These are phyloP conservation scores for Platanthera zijinensis DNA, from an alignment of 106 monocot genomes.

Conservation along the genomic window DNA sequence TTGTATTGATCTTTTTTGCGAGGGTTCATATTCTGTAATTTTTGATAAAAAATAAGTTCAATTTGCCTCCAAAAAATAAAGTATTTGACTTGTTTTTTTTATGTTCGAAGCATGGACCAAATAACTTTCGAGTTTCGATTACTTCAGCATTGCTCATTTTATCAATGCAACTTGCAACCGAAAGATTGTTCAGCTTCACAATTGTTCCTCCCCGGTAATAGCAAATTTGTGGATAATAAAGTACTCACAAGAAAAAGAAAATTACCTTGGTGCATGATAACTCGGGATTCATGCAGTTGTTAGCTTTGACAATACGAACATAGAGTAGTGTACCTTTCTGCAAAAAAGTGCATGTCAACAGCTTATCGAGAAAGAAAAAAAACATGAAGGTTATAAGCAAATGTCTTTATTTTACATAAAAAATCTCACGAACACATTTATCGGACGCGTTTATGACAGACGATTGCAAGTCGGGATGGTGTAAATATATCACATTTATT, in stretches of 20 bases:
- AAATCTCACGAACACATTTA: not conserved
- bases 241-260: constrained; percentile 3
- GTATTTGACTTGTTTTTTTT: too few relatives aligned
- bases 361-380: not conserved
- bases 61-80: too few relatives aligned
- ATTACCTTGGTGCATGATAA: constrained; percentile 95
- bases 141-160: not conserved
- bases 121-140: too few relatives aligned
- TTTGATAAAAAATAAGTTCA: too few relatives aligned
- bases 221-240: not conserved
- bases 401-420: not conserved
- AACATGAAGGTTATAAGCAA: not conserved
- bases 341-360: not conserved
- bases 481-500: not conserved
- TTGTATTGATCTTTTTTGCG: too few relatives aligned
- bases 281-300: constrained; percentile 83
- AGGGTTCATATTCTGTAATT: too few relatives aligned
- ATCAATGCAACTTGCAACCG: not conserved
- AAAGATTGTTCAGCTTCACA: not conserved
- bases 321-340: constrained; percentile 82
- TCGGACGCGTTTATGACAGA: not conserved
- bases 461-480: not conserved
- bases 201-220: not conserved
- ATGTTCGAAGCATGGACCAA: too few relatives aligned
- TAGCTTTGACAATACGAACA: constrained; percentile 83